Evolutionary conservation across 23 red algal species (phyloP).

Genomic region (Chondrus crispus): DNA sequence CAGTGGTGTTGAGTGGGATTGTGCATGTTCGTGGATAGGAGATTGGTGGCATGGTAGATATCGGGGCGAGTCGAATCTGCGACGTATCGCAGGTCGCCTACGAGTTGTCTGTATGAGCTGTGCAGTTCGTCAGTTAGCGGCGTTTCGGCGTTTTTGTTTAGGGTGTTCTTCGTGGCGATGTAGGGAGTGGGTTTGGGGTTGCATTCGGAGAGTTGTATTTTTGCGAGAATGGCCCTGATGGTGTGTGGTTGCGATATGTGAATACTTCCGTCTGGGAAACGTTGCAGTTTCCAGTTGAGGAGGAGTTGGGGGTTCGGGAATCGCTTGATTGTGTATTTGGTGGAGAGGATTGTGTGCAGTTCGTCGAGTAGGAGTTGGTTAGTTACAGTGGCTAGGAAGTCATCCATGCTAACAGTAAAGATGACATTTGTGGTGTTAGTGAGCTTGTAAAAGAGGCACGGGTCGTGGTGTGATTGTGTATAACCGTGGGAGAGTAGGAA

Average conservation of each 20-base stretch:
- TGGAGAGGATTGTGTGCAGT: too few species aligned
- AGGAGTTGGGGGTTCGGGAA: too few species aligned
- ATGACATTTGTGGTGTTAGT: background rate
- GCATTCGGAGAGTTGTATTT: background rate
- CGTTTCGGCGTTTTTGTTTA: background rate
- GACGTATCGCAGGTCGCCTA: background rate
- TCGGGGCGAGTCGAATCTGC: background rate
- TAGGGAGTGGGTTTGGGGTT: background rate
- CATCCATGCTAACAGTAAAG: slow-evolving; percentile 17
- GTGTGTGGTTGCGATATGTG: background rate
- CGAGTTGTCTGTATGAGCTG: background rate
- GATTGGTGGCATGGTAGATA: background rate
- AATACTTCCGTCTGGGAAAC: background rate
- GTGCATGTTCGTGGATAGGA: background rate
- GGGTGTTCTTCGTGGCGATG: background rate
- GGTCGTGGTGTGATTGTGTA: slow-evolving; percentile 21
- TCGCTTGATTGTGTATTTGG: too few species aligned
- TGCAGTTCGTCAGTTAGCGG: background rate
- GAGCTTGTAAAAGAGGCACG: background rate
- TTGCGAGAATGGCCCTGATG: background rate
- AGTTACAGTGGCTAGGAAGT: slow-evolving; percentile 17
- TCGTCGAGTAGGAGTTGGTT: background rate
- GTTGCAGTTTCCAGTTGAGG: too few species aligned
- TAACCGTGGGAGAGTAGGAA: background rate
- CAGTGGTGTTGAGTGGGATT: background rate